Evolutionary conservation across 1,284 basidiomycete genomes (phyloP).

Genomic region (Tilletia setariae): DNA sequence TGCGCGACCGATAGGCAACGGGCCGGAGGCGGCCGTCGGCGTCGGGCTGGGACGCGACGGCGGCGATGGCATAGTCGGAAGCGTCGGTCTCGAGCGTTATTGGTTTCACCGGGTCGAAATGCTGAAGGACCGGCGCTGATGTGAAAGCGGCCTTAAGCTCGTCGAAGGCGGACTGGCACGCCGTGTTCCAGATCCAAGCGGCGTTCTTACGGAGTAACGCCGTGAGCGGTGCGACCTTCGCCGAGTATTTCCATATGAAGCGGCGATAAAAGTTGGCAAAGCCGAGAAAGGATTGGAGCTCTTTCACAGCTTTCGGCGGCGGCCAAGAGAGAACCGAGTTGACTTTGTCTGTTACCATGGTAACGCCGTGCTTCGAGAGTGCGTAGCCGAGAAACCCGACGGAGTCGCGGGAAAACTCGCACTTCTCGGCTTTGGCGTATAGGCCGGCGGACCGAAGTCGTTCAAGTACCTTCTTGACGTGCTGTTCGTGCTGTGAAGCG

Average conservation of each 20-base stretch:
- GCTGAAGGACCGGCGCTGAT: constrained; percentile 50
- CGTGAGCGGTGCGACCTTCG: constrained; percentile 52
- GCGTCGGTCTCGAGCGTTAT: no score
- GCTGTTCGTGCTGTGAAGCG: no score
- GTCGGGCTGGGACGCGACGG: no score
- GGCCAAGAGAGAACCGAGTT: constrained; percentile 56
- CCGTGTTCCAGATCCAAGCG: constrained; percentile 31
- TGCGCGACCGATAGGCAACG: no score
- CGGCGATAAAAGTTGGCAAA: constrained; percentile 57
- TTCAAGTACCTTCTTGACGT: no score
- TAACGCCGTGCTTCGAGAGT: no score
- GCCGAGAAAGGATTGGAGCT: constrained; percentile 50
- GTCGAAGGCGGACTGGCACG: constrained; percentile 54
- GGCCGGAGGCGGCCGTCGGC: no score
- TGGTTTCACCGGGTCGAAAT: no score
- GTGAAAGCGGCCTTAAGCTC: constrained; percentile 53
- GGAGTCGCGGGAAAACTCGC: constrained; percentile 20
- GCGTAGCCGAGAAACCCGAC: constrained; percentile 58
- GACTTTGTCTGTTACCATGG: constrained; percentile 58
- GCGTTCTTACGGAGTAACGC: constrained; percentile 20
- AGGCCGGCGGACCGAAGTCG: no score
- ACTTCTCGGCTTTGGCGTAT: no score
- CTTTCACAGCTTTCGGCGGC: constrained; percentile 43
- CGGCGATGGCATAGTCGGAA: no score
- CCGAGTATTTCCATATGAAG: no score